Evolutionary conservation across 2,329 filamentous ascomycete species (phyloP).

Genomic region (Arthroderma uncinatum): DNA sequence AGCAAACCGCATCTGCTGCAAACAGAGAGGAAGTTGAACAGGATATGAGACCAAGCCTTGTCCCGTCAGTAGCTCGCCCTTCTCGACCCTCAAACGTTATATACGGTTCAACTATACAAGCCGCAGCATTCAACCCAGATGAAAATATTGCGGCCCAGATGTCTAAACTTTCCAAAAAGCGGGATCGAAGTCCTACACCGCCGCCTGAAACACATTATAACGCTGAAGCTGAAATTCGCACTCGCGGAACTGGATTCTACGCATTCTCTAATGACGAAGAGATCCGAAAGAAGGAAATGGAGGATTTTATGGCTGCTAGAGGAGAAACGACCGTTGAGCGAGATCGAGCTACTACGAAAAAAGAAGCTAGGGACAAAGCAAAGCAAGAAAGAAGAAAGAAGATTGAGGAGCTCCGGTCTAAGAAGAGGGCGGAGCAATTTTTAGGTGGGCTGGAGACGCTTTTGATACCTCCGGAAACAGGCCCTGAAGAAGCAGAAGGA

Average conservation of each 20-base stretch:
- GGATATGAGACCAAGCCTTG: conserved; percentile 17
- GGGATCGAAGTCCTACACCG: conserved; percentile 69
- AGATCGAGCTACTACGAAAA: conserved; percentile 45
- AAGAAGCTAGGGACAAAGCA: conserved; percentile 48
- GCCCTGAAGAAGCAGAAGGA: neutral
- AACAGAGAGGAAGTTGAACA: conserved; percentile 14
- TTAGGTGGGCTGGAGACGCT: conserved; percentile 44
- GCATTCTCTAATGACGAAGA: conserved; percentile 70
- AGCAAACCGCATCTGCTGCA: conserved; percentile 12
- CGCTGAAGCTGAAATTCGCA: conserved; percentile 68
- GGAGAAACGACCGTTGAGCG: conserved; percentile 56
- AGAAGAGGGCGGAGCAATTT: conserved; percentile 62
- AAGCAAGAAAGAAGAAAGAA: conserved; percentile 48
- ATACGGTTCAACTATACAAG: conserved; percentile 74
- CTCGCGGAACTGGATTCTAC: conserved; percentile 84
- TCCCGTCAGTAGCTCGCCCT: conserved; percentile 26
- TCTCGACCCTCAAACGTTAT: conserved; percentile 60
- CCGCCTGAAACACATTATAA: conserved; percentile 78
- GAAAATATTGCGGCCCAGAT: conserved; percentile 55
- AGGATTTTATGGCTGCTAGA: conserved; percentile 55
- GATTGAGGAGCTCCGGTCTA: conserved; percentile 45
- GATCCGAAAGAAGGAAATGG: conserved; percentile 61
- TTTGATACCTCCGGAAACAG: neutral
- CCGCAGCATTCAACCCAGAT: conserved; percentile 68
- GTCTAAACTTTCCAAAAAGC: conserved; percentile 63